Base-by-base conservation (phyloP, 805 yeast genomes). In the Candida sakaeoensis region DNA sequence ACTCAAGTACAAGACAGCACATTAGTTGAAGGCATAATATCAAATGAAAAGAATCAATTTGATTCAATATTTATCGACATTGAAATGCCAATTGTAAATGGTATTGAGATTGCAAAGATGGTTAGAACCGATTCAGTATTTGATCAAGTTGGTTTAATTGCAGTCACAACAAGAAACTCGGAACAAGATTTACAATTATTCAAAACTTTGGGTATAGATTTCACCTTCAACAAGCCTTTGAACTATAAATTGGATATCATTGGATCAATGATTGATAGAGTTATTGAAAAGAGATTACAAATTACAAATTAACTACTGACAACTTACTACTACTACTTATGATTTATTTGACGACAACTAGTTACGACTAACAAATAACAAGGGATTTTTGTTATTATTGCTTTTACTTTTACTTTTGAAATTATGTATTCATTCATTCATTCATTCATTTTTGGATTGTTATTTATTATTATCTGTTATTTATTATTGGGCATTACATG, bases 71-170 rank as follows among this genome's bases (percentile, higher is more conserved):
- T 69, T 38, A 52, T 69, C 29, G 75, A 70, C 46, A 70, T 70
- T 23, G 75, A 70, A 43, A 70, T 70, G 75, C 75, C 75, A 4
- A 50, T 47, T 9, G 53, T 69, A 14, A 51, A 63, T 14, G 75
- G 75, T 9, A 51, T 64, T 5, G 68, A 68, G 15, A 53, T 70
- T 16, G 62, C 70, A n/a, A 43, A 40, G 18, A 18, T 15, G n/a
- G 27, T 46, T 8, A 27, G 46, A 19, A 15, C 10, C 17, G 19
- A 32, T 32, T 21, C 28, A 10, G 12, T 19, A 12, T 48, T 43
- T 36, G 51, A 57, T 33, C 29, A 48, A 3, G 44, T 60, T 33
- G 68, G 65, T 4, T 40, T 65, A n/a, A 57, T 65, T 31, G 73
- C 73, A 5, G 73, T 65, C 13, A 69, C 74, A 22, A 68, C 72